phyloP scores from a whole-genome alignment of 139 green algal species.

The Chlamydomonas incerta region DNA sequence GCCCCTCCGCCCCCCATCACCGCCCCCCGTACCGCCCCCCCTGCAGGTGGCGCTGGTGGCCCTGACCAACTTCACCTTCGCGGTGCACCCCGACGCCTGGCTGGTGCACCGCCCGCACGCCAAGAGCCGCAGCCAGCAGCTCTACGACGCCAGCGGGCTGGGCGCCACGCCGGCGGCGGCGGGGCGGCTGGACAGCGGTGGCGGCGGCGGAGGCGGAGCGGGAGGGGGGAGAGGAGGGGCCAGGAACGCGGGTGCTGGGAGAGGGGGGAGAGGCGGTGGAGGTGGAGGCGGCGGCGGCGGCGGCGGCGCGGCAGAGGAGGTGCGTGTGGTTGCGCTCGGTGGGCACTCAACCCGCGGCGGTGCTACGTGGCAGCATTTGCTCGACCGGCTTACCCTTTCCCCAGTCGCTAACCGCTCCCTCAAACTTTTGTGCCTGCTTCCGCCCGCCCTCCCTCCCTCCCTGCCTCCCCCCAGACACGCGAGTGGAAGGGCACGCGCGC shows the following conservation, averaged over 20 bases:
- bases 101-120: constrained; percentile 60
- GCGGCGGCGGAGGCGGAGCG: too few relatives aligned
- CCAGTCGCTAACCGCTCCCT: too few relatives aligned
- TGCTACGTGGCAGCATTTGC: neutral
- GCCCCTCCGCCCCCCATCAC: too few relatives aligned
- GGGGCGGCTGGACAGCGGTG: neutral
- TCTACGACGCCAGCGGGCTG: constrained; percentile 27
- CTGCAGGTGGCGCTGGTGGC: constrained; percentile 35
- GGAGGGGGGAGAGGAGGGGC: neutral
- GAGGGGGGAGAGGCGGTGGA: neutral
- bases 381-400: too few relatives aligned
- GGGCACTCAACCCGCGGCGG: too few relatives aligned
- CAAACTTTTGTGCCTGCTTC: neutral
- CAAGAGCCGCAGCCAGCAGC: constrained; percentile 26
- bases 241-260: neutral
- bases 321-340: too few relatives aligned
- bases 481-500: constrained; percentile 3
- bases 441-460: neutral
- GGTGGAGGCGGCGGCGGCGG: neutral
- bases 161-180: too few relatives aligned
- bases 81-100: constrained; percentile 48
- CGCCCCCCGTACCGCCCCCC: too few relatives aligned
- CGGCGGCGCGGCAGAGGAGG: too few relatives aligned
- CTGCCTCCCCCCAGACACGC: neutral
- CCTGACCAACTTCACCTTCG: constrained; percentile 40